Evolutionary conservation across 768 basidiomycete genomes (phyloP), one percentile per base, ranked within the genome.

Genomic region (Boletus vermiculosoides): DNA sequence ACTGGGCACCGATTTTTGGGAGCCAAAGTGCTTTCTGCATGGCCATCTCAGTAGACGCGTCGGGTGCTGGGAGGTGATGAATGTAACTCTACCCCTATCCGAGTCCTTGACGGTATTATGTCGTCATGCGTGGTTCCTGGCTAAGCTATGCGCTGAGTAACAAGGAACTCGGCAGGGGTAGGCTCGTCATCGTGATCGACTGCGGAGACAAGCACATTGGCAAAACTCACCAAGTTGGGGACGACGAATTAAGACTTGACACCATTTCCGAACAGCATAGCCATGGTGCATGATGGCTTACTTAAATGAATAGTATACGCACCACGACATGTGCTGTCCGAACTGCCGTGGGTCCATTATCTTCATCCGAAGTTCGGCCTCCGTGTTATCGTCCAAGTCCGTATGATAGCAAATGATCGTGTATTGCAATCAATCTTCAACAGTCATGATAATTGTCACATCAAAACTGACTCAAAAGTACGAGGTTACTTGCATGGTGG

Each of bases 11-110:
- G n/a, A 67, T 3, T 18, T 48, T 50, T 23, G 45, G 36, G 37
- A 63, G 58, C 58, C 58, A 68, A 28, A 68, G 54, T 37, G 53
- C 56, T 45, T 53, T 59, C 56, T 68, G 61, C 23, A 52, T 49
- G 20, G 59, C 22, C 55, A 57, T 59, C 37, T 47, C n/a, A n/a
- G n/a, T 40, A 2, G 9, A 30, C 37, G 41, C 11, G 42, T 15
- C 11, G 36, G 8, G 5, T 30, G 28, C 9, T 22, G 51, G 25
- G 18, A 0, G 3, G 33, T 52, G 31, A 20, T 31, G 31, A 34
- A 13, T 18, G 25, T 40, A 23, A 40, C 1, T 18, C 6, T 23
- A 28, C 47, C 56, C 57, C 50, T 59, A 30, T 42, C 39, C 8
- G 20, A n/a, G 51, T 45, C 50, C 16, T 20, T 3, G 30, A 31